A percentile compares a stretch with the other conserved stretches of the same genome.
Conservation (phyloP, 2,329 filamentous ascomycete species). For the Penicillium sumatraense region DNA sequence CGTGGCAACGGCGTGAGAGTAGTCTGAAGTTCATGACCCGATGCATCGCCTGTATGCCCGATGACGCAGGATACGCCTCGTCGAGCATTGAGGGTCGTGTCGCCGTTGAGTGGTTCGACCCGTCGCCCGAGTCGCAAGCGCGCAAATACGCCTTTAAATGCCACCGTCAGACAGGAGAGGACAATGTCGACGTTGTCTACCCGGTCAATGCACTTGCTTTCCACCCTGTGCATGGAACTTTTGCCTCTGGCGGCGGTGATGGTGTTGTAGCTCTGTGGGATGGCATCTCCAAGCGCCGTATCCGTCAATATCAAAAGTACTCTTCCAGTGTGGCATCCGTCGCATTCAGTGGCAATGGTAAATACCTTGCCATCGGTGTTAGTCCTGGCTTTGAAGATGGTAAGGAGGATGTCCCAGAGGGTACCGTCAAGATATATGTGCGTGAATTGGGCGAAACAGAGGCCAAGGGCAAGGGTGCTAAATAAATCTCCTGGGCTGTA, state of each 20-base stretch:
- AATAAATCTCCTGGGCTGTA: constrained; percentile 48
- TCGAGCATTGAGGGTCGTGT: constrained; percentile 93
- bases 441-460: constrained; percentile 85
- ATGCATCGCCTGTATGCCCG: constrained; percentile 93
- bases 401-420: constrained; percentile 74
- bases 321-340: constrained; percentile 77
- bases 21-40: constrained; percentile 96
- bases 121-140: constrained; percentile 80
- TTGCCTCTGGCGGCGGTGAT: constrained; percentile 87
- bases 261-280: constrained; percentile 94
- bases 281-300: constrained; percentile 83
- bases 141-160: constrained; percentile 99
- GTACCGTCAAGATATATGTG: constrained; percentile 76
- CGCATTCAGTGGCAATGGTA: constrained; percentile 77
- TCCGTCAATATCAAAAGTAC: constrained; percentile 87
- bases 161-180: constrained; percentile 72
- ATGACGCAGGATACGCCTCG: constrained; percentile 90
- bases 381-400: constrained; percentile 90
- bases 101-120: constrained; percentile 97
- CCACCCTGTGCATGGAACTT: constrained; percentile 80
- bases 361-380: constrained; percentile 76
- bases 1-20: constrained; percentile 92
- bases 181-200: constrained; percentile 79
- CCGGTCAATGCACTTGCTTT: constrained; percentile 90
- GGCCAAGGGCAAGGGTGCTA: constrained; percentile 80